Evolutionary conservation across 352 stramenopile genomes (phyloP).

Genomic region (Halophytophthora batemanensis): DNA sequence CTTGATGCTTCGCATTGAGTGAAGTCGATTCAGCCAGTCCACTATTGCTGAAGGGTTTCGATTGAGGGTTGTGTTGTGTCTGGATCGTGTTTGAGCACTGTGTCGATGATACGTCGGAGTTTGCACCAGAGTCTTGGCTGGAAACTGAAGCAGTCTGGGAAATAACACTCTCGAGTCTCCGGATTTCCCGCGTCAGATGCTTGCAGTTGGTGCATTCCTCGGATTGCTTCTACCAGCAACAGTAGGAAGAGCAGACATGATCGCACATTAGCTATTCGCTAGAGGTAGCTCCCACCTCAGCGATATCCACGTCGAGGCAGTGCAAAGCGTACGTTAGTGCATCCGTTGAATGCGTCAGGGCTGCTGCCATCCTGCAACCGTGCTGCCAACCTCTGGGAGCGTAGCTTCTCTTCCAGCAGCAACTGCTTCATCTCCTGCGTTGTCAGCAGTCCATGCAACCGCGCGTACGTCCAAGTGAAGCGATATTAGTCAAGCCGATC

Average conservation of each 20-base stretch:
- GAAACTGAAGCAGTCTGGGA: background rate
- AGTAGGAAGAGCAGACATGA: background rate
- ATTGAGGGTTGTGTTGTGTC: too few relatives aligned
- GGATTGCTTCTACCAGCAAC: conserved; percentile 7
- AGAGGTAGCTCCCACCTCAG: background rate
- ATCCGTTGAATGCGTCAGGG: conserved; percentile 6
- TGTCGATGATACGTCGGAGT: background rate
- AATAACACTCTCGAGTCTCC: conserved; percentile 9
- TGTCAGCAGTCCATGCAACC: background rate
- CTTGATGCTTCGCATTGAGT: background rate
- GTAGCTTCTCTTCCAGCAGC: conserved; percentile 36
- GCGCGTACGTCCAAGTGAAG: background rate
- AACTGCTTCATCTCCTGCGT: conserved; percentile 47
- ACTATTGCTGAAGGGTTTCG: too few relatives aligned
- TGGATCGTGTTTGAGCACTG: too few relatives aligned
- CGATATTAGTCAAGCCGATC: background rate
- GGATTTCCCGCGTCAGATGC: conserved; percentile 10
- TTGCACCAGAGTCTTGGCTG: conserved; percentile 1
- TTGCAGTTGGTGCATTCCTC: conserved; percentile 21
- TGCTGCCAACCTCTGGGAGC: conserved; percentile 27
- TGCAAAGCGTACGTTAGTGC: conserved; percentile 6
- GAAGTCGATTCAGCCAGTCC: background rate
- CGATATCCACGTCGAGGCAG: background rate
- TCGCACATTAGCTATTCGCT: background rate
- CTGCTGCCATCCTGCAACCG: conserved; percentile 32